Evolutionary conservation across 768 basidiomycete species (phyloP), one percentile per base, ranked within the genome.

Genomic region (Xerocomellus intermedius): DNA sequence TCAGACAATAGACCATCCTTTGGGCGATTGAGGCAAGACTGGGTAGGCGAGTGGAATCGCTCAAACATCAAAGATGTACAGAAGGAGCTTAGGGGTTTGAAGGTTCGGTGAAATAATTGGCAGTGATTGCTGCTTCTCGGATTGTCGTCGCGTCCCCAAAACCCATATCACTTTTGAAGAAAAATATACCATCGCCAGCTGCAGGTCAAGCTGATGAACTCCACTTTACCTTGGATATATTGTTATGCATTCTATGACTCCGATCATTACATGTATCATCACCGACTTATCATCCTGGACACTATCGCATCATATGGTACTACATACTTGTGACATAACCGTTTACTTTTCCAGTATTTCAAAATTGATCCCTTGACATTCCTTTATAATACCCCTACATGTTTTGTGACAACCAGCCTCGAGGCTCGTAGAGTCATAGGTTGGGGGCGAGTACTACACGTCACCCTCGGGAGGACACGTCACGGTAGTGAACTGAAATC

Each of bases 1-100:
- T 26, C 48, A 24, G 35, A 4, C 17, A 33, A 19, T 13, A 56
- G 19, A 26, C 19, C 32, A 19, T 24, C 28, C 8, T 5, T 16
- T 19, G 47, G 13, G 13, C 46, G 28, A 24, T 3, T 55, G 2
- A 47, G 26, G 32, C 51, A 56, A 47, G 55, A 67, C 9, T 77
- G 75, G 76, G 64, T 63, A 12, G 75, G 75, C 47, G 74, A 75
- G 53, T 77, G 76, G 76, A 77, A 77, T 58, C 64, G 73, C 28
- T 50, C 62, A 24, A 64, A 74, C 55, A 77, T 77, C 30, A 56
- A 56, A 43, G 73, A 75, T 28, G 76, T 77, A 39, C 76, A 75
- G 52, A 65, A 58, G 28, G 69, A 75, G 52, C 68, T 77, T 33
- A 63, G 76, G 26, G 63, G 54, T 38, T 50, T 77, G 48, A 62